Evolutionary conservation across 345 rosid species (phyloP), one percentile per base, ranked within the genome.

Genomic region (Bretschneidera sinensis): DNA sequence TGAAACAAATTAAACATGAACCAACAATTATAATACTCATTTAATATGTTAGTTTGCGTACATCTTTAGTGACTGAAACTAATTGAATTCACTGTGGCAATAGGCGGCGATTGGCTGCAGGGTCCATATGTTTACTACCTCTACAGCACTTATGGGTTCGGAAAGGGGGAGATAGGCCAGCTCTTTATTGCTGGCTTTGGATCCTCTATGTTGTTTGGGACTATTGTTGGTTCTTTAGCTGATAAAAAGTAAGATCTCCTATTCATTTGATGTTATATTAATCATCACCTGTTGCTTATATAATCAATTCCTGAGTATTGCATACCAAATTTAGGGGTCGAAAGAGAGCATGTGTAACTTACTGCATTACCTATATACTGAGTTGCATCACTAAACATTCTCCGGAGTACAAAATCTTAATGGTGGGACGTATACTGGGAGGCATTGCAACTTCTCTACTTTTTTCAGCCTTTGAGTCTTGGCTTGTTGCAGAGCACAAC

Each of bases 401-500:
- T 71, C 84, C 95, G 19, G 72, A 78, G 63, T 87, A 85, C 78
- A 83, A 67, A 70, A 72, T 85, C 55, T 64, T 87, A 61, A 83
- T 87, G 87, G 31, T 85, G 43, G 95, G 95, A 39, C 84, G 91
- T 25, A 71, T 87, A 5, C 67, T 87, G 69, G 95, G 95, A 49
- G 91, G 91, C 63, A 74, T 87, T 56, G 91, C 91, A 9, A 87
- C 89, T 69, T 87, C 95, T 64, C 78, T 85, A 0, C 83, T 87
- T 33, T 85, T 83, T 49, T 87, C 91, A 24, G 85, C 95, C 31
- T 87, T 87, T 24, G 95, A 87, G 71, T 87, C 91, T 50, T 87
- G 95, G 95, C 91, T 87, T 24, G 87, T 85, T 47, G 95, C 95
- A 20, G 89, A 87, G 63, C 95, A 87, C 79, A 79, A 79, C 62